Evolutionary conservation across 441 rosid species (phyloP).

Genomic region (Metrosideros polymorpha): DNA sequence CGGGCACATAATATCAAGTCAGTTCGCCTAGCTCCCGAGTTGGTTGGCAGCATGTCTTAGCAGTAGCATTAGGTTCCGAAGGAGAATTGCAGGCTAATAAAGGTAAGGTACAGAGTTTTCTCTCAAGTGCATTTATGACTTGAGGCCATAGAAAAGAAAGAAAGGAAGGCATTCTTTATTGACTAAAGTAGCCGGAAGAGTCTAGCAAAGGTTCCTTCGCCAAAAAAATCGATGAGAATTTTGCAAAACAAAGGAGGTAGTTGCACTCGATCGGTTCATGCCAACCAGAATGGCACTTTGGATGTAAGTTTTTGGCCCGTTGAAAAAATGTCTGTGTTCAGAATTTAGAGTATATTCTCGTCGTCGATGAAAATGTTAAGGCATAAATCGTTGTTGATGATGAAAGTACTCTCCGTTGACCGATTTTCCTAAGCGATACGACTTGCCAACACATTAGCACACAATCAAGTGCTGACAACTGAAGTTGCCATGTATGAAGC

Average conservation of each 20-base stretch:
- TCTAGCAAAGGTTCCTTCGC: background rate
- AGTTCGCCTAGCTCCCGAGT: background rate
- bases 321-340: background rate
- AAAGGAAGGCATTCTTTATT: background rate
- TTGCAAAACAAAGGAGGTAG: background rate
- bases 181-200: background rate
- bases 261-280: background rate
- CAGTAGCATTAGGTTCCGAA: background rate
- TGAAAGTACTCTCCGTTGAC: too few relatives aligned
- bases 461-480: background rate
- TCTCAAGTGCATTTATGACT: background rate
- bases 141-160: background rate
- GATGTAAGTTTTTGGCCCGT: background rate
- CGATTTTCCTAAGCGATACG: background rate
- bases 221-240: background rate
- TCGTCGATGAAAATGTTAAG: background rate
- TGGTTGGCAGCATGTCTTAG: background rate
- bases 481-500: background rate
- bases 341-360: background rate
- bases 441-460: background rate
- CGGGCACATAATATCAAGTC: background rate
- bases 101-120: background rate
- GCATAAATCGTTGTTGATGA: background rate
- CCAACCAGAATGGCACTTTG: background rate
- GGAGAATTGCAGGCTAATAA: background rate